These are phyloP conservation scores for Cyberlindnera japonica DNA, from an alignment of 805 yeast species.

Conservation along the genomic window DNA sequence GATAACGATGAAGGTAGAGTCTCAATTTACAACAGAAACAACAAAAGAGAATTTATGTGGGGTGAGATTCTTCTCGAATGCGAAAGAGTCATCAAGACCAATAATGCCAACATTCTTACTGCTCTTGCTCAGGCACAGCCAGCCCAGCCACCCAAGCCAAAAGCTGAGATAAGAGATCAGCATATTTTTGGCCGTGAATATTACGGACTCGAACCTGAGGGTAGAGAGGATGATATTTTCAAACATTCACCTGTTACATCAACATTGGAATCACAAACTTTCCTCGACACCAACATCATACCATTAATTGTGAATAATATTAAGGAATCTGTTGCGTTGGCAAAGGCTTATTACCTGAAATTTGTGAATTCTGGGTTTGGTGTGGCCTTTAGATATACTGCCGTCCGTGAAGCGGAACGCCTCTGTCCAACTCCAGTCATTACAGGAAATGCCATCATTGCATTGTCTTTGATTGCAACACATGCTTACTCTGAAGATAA, in stretches of 20 bases:
- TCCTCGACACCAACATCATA: slow-evolving; percentile 22
- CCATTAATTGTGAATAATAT: slow-evolving; percentile 11
- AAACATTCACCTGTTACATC: slow-evolving; percentile 5
- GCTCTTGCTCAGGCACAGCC: slow-evolving; percentile 6
- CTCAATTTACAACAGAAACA: slow-evolving; percentile 49
- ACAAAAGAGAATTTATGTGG: slow-evolving; percentile 50
- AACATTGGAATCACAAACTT: slow-evolving; percentile 9
- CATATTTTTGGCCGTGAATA: slow-evolving; percentile 35
- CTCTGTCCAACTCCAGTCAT: slow-evolving; percentile 62
- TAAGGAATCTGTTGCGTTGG: slow-evolving; percentile 5
- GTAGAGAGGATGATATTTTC: slow-evolving; percentile 15
- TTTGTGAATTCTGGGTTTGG: slow-evolving; percentile 28
- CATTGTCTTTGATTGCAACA: slow-evolving; percentile 53
- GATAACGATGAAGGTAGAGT: slow-evolving; percentile 44
- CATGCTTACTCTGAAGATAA: slow-evolving; percentile 66
- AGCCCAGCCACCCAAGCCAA: slow-evolving; percentile 19
- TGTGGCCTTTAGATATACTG: slow-evolving; percentile 29
- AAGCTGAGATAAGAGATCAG: slow-evolving; percentile 14
- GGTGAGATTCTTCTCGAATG: slow-evolving; percentile 58
- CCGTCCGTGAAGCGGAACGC: slow-evolving; percentile 48
- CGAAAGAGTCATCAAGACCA: slow-evolving; percentile 47
- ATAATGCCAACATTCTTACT: slow-evolving; percentile 38
- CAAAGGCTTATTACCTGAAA: slow-evolving; percentile 14
- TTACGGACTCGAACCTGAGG: slow-evolving; percentile 12
- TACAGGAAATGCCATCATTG: slow-evolving; percentile 60